Evolutionary conservation across 805 yeast genomes (phyloP).

Genomic region (Zygotorulaspora sp.): DNA sequence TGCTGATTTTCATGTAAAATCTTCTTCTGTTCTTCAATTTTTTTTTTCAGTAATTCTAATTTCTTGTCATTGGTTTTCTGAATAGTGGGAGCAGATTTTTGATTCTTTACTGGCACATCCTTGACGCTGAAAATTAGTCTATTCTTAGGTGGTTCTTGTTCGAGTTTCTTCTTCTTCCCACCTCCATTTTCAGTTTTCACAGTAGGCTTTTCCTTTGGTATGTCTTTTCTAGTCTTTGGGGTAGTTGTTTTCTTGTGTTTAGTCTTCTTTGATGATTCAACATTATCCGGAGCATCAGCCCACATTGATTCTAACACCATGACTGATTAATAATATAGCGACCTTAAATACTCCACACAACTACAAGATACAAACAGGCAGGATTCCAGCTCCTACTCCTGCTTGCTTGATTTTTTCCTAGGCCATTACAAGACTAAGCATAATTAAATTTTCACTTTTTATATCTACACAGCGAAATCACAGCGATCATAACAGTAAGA

Average conservation of each 20-base stretch:
- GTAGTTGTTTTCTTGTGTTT: constrained; percentile 2
- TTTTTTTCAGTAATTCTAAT: constrained; percentile 25
- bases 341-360: too few species aligned
- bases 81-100: not conserved
- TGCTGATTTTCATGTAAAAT: constrained; percentile 23
- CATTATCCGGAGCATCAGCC: constrained; percentile 24
- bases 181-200: constrained; percentile 3
- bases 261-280: constrained; percentile 5
- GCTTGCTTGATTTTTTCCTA: too few species aligned
- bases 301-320: constrained; percentile 32
- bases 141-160: constrained; percentile 2
- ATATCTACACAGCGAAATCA: too few species aligned
- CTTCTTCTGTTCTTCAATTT: constrained; percentile 30
- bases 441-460: too few species aligned
- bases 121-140: constrained; percentile 11
- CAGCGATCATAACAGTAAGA: too few species aligned
- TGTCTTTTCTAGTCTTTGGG: constrained; percentile 1
- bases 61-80: constrained; percentile 8
- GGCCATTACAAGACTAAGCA: too few species aligned
- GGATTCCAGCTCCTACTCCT: not conserved
- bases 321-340: not conserved
- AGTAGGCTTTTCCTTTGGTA: constrained; percentile 4
- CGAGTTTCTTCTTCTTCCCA: not conserved
- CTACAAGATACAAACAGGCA: too few species aligned
- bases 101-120: constrained; percentile 4